Evolutionary conservation across 164 flowering plant genomes (phyloP), one percentile per base, ranked within the genome.

Genomic region (Aristolochia californica): DNA sequence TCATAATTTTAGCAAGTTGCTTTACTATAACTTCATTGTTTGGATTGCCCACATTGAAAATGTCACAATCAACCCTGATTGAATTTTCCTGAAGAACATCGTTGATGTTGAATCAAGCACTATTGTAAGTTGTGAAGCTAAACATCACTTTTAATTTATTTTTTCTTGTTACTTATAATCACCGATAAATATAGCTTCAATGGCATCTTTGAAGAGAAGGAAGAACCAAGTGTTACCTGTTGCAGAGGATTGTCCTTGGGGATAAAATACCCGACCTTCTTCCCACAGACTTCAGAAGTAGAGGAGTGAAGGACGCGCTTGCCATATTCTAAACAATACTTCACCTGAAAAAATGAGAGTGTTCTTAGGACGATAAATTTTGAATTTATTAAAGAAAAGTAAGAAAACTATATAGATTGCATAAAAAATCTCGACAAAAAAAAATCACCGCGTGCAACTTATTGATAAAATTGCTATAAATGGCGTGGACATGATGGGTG

Each of bases 281-380:
- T 94, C 53, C 97, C 97, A 72, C 90, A 94, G 23, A 90, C 83
- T 77, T 94, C 99, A 71, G 97, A 89, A 50, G 99, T 94, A 12
- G 99, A 94, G 73, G 90, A 94, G 74, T 94, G 97, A 69, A 94
- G 90, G 48, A 93, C 83, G 56, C 99, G 91, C 80, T 94, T 94
- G 71, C 67, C 72, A 73, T 94, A 90, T 62, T 87, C 99, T 2
- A 97, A 94, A 57, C 99, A 94, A 62, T 87, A 87, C 69, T 87
- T 87, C 27, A 88, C 97, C 97, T 91, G 61, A 30, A 67, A 16
- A 40, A 28, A 27, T n/a, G n/a, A 45, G 10, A 40, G n/a, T 3
- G 9, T 15, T 15, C 49, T 44, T 45, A 9, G 2, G 2, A 30
- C 43, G 18, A 47, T n/a, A n/a, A n/a, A n/a, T n/a, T n/a, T n/a